phyloP scores from a whole-genome alignment of 176 grass and related monocot genomes.

The Thalia dealbata region DNA sequence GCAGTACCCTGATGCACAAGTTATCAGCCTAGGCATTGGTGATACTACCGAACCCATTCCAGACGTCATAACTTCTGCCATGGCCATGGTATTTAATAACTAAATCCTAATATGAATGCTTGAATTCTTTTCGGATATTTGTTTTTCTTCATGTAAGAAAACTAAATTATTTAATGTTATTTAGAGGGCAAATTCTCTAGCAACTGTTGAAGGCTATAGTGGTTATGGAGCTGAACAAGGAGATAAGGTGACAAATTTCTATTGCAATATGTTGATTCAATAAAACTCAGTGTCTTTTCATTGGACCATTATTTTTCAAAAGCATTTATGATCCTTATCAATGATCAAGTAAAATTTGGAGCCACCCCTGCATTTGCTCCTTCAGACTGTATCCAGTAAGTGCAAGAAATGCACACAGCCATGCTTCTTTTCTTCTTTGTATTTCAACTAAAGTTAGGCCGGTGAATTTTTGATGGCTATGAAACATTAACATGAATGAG shows the following conservation, averaged over 20 bases:
- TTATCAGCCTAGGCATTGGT: slow-evolving; percentile 93
- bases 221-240: slow-evolving; percentile 99
- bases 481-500: too few relatives aligned
- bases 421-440: too few relatives aligned
- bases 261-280: neutral
- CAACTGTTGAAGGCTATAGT: slow-evolving; percentile 81
- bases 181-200: slow-evolving; percentile 63
- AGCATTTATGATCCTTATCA: neutral
- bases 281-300: neutral
- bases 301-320: neutral
- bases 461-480: too few relatives aligned
- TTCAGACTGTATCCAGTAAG: neutral
- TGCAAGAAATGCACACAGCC: neutral
- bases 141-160: neutral
- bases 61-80: slow-evolving; percentile 67
- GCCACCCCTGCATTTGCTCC: neutral
- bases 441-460: too few relatives aligned
- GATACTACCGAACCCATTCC: slow-evolving; percentile 90
- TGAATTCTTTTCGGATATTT: neutral
- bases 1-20: slow-evolving; percentile 69
- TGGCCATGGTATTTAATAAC: slow-evolving; percentile 45
- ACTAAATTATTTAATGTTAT: neutral
- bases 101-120: neutral
- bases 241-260: slow-evolving; percentile 52
- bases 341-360: neutral